Evolutionary conservation across 179 eudicot species (phyloP).

Genomic region (Gypsophila paniculata): DNA sequence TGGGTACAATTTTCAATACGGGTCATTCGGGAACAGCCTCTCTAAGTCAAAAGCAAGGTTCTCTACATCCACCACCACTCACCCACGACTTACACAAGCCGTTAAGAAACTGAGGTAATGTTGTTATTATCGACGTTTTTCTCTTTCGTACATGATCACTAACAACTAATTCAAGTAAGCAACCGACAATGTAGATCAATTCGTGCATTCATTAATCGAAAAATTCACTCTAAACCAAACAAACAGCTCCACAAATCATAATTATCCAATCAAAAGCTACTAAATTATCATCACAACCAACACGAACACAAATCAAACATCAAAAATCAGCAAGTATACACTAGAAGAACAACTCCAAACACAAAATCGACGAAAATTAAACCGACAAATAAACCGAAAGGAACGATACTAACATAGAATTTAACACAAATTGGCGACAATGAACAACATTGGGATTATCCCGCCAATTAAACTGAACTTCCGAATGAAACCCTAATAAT

Average conservation of each 20-base stretch:
- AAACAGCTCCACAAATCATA: neutral
- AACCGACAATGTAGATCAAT: slow-evolving; percentile 23
- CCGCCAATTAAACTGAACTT: slow-evolving; percentile 32
- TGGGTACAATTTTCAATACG: too few relatives aligned
- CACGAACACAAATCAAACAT: neutral
- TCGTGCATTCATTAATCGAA: neutral
- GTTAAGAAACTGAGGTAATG: too few relatives aligned
- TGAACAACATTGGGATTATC: slow-evolving; percentile 17
- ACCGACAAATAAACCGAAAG: neutral
- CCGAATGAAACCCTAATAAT: slow-evolving; percentile 34
- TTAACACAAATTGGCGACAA: slow-evolving; percentile 11
- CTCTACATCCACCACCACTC: too few relatives aligned
- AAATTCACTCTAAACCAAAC: neutral
- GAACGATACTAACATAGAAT: slow-evolving; percentile 26
- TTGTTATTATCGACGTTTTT: neutral
- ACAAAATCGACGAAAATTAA: slow-evolving; percentile 5
- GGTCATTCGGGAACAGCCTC: too few relatives aligned
- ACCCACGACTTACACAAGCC: too few relatives aligned
- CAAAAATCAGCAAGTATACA: neutral
- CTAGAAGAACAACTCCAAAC: neutral
- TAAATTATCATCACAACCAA: neutral
- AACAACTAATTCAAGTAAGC: slow-evolving; percentile 1
- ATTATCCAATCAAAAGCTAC: neutral
- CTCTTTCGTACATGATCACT: neutral
- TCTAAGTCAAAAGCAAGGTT: too few relatives aligned